Conservation (phyloP, 352 stramenopile genomes). For the Globisporangium acanthophoron region DNA sequence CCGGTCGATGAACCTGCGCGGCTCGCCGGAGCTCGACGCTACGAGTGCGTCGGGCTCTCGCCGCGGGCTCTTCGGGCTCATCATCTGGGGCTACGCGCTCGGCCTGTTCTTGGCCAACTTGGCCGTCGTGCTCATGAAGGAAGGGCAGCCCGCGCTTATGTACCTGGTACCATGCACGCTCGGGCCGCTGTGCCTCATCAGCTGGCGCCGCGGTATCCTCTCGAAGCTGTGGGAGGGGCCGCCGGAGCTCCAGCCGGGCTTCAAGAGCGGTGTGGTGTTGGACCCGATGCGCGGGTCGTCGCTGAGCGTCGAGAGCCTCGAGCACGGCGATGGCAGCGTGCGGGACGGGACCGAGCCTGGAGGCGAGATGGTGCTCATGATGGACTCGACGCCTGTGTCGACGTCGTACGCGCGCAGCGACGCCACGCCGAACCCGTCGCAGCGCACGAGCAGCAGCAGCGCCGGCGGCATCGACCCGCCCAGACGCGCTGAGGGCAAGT, state of each 20-base stretch:
- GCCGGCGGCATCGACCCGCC: not conserved
- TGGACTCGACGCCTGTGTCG: conserved; percentile 34
- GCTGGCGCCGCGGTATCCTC: conserved; percentile 80
- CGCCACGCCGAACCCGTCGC: conserved; percentile 16
- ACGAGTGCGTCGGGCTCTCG: conserved; percentile 23
- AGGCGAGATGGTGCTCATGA: conserved; percentile 33
- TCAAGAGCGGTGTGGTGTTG: conserved; percentile 1
- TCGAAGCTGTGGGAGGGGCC: conserved; percentile 88
- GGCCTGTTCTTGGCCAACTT: conserved; percentile 92
- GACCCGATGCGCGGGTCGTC: conserved; percentile 3
- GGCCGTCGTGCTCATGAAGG: conserved; percentile 88
- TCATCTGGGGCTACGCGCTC: conserved; percentile 93
- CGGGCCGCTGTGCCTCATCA: conserved; percentile 69
- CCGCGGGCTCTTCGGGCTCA: conserved; percentile 61
- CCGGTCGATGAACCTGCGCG: conserved; percentile 9
- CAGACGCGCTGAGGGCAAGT: not conserved
- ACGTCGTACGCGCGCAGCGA: conserved; percentile 40
- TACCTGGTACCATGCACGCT: conserved; percentile 95
- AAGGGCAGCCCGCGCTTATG: conserved; percentile 94
- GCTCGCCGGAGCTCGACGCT: conserved; percentile 33
- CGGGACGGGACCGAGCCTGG: conserved; percentile 21
- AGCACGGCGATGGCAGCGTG: conserved; percentile 16
- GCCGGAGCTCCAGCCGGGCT: conserved; percentile 33
- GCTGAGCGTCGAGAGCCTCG: conserved; percentile 18
- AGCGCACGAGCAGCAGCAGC: conserved; percentile 7